Evolutionary conservation across 345 rosid species (phyloP), one percentile per base, ranked within the genome.

Genomic region (Clausena lansium): DNA sequence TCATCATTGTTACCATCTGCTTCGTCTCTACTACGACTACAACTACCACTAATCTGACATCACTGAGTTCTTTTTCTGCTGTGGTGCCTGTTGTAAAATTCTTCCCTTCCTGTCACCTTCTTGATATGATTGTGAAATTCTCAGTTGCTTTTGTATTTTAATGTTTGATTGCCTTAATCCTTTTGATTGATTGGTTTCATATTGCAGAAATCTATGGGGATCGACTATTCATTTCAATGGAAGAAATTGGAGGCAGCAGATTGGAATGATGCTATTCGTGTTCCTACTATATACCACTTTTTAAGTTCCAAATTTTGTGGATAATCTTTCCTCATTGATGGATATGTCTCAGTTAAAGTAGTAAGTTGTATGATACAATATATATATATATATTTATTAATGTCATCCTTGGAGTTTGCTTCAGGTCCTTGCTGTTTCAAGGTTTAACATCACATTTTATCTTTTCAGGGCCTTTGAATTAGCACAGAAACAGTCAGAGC

Each of bases 401-500:
- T 13, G 39, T 70, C 61, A 52, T 70, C 27, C 25, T 33, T n/a
- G 22, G 38, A 7, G 38, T 28, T 35, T 61, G 71, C 15, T 71
- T 38, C 28, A 7, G 36, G 54, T 71, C 71, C 52, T 58, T 61
- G 9, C 14, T 73, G 52, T 52, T 36, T 28, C 17, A 5, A 33
- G 39, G 30, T 10, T 9, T 20, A 25, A 25, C 6, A 4, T 41
- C 62, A 28, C 33, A 52, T 45, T 50, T 57, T 54, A 32, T n/a
- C 36, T 71, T 76, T 68, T 22, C 71, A 67, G 67, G 64, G 35
- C 60, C 11, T n/a, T 54, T 47, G 55, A 75, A 76, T 52, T 76
- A 64, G 28, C 66, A 25, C 24, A n/a, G 47, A 45, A 71, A n/a
- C 41, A 35, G 33, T 60, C 45, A 30, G 55, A 28, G 36, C 27